Base-by-base conservation (phyloP, 345 rosid genomes). In the Diplotaxis tenuifolia region DNA sequence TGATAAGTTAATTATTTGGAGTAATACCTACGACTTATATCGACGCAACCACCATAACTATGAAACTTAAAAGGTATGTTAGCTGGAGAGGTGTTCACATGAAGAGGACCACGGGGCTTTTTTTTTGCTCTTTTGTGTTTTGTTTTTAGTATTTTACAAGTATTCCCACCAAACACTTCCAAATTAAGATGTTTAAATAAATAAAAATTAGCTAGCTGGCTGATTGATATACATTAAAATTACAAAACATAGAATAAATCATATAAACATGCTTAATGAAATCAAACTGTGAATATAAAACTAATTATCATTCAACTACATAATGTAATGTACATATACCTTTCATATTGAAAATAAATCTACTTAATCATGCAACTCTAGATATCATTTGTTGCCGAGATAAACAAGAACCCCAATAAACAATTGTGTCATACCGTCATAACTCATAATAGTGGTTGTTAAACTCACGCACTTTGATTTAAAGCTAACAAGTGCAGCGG, bases 31-130 rank as follows among this genome's bases (percentile, higher is more conserved):
- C 64, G 75, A 22, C 75, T 25, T 69, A 68, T 23, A 42, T 62
- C 56, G 69, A 63, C 73, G 28, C 70, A 75, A 60, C 73, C 68
- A 75, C 78, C 73, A 61, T 75, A 52, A n/a, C 50, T 0, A 62
- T 68, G 62, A 61, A 61, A 25, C 50, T 56, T 54, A 15, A 58
- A 74, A 59, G 54, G 54, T 32, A 12, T 58, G 72, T 65, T 65
- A 31, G 31, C 31, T 64, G 29, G 70, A 55, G 63, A 63, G 59
- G 62, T 29, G 60, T 45, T 57, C 77, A 45, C 52, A 73, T 22
- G 27, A 34, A 40, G 50, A 73, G 59, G 72, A 66, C 72, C 78
- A 74, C 78, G 53, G 55, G 22, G 50, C 50, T 42, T 42, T 42
- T 42, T 18, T 42, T 42, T 42, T 42, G 50, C 22, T 49, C 55